A percentile compares a stretch with the other conserved stretches of the same genome.
These are phyloP conservation scores for Didymella pinodella DNA, from an alignment of 2,329 filamentous ascomycete genomes.

Conservation along the genomic window DNA sequence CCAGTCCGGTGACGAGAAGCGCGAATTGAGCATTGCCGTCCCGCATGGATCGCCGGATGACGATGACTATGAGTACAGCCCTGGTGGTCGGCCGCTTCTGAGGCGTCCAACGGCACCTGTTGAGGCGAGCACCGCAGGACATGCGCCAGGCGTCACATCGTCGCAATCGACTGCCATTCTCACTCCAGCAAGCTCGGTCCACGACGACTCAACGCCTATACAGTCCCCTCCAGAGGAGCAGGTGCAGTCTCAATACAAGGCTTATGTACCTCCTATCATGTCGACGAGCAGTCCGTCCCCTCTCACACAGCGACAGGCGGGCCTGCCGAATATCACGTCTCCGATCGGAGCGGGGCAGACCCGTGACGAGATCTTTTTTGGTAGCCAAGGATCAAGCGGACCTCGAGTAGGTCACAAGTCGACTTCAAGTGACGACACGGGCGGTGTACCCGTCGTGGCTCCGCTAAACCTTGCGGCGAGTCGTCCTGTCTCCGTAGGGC, in stretches of 20 bases:
- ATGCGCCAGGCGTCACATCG: slow-evolving; percentile 29
- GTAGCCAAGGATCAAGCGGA: slow-evolving; percentile 22
- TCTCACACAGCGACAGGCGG: slow-evolving; percentile 35
- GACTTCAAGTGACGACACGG: slow-evolving; percentile 26
- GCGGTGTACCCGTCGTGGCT: slow-evolving; percentile 37
- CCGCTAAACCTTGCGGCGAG: slow-evolving; percentile 36
- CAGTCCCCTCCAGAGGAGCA: slow-evolving; percentile 42
- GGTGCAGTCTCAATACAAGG: slow-evolving; percentile 41
- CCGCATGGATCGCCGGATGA: slow-evolving; percentile 17
- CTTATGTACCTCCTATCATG: slow-evolving; percentile 41
- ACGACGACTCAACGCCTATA: slow-evolving; percentile 44
- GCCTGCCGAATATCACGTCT: slow-evolving; percentile 18
- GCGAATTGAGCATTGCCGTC: slow-evolving; percentile 28
- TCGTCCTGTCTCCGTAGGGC: slow-evolving; percentile 23
- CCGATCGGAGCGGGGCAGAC: slow-evolving; percentile 25
- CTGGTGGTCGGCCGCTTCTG: slow-evolving; percentile 61
- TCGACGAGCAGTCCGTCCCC: slow-evolving; percentile 21
- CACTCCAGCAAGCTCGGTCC: slow-evolving; percentile 48
- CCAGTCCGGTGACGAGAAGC: slow-evolving; percentile 17
- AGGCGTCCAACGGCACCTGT: slow-evolving; percentile 16
- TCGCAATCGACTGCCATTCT: slow-evolving; percentile 42
- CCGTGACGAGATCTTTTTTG: slow-evolving; percentile 50
- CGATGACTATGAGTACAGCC: slow-evolving; percentile 56
- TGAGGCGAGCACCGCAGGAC: slow-evolving; percentile 27
- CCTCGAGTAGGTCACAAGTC: slow-evolving; percentile 27